Evolutionary conservation across 225 moss, liverwort and hornwort species (phyloP).

Genomic region (Polytrichum formosum): DNA sequence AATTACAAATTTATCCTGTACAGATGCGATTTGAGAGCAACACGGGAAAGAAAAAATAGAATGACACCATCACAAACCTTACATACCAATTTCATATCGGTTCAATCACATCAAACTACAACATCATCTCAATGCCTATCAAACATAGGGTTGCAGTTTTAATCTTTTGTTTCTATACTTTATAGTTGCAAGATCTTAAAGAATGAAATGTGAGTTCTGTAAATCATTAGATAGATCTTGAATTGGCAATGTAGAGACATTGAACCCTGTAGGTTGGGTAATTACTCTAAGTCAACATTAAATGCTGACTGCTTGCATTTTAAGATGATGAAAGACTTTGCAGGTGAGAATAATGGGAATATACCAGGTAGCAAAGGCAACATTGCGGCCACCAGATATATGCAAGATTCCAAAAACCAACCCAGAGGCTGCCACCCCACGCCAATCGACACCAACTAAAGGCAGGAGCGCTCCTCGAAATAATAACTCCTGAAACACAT

Average conservation of each 20-base stretch:
- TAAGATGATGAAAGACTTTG: background rate
- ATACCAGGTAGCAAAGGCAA: constrained; percentile 76
- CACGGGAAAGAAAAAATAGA: background rate
- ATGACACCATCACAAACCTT: too few species aligned
- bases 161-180: background rate
- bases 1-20: background rate
- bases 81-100: too few species aligned
- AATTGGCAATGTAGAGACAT: background rate
- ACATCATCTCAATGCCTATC: background rate
- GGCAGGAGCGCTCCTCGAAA: constrained; percentile 78
- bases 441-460: constrained; percentile 71
- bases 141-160: background rate
- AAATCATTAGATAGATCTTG: background rate
- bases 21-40: background rate
- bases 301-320: too few species aligned
- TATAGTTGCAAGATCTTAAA: background rate
- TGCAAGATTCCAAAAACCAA: constrained; percentile 62
- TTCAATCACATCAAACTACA: too few species aligned
- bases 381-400: constrained; percentile 65
- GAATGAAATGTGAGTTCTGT: background rate
- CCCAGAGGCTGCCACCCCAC: constrained; percentile 62
- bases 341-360: background rate
- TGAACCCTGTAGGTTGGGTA: background rate
- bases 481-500: constrained; percentile 46
- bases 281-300: too few species aligned